Percentiles rank a stretch among this genome's conserved stretches.
phyloP scores from a whole-genome alignment of 177 flowering plant species.

The Vitis hybrid region DNA sequence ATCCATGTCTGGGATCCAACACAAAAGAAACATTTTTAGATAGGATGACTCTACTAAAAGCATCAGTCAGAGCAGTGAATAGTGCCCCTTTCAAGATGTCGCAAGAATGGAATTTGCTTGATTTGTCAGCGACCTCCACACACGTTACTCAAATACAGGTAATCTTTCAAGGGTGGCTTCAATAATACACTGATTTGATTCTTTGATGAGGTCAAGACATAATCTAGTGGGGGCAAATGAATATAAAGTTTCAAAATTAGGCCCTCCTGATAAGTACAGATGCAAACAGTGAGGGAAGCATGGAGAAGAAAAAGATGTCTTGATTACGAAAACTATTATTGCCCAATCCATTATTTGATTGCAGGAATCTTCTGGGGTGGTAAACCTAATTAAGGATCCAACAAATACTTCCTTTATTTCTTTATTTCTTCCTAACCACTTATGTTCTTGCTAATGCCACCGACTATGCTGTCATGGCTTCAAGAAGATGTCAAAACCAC shows the following conservation, averaged over 20 bases:
- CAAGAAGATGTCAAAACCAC: background rate
- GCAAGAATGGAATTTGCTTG: conserved; percentile 16
- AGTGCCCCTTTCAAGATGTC: conserved; percentile 12
- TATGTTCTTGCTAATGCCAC: background rate
- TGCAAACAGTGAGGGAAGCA: conserved; percentile 6
- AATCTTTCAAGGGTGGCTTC: conserved; percentile 12
- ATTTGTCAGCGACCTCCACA: conserved; percentile 27
- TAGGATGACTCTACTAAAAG: conserved; percentile 13
- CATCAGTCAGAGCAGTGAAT: conserved; percentile 11
- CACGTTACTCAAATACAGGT: conserved; percentile 19
- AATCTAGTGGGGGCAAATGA: conserved; percentile 27
- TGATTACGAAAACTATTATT: conserved; percentile 6
- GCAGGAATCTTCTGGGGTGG: conserved; percentile 7
- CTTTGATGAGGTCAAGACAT: conserved; percentile 24
- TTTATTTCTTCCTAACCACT: background rate
- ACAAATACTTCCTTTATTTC: background rate
- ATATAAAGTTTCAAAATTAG: conserved; percentile 14
- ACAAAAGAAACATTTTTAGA: conserved; percentile 22
- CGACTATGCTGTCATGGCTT: conserved; percentile 3
- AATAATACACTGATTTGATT: conserved; percentile 26
- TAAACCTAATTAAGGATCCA: conserved; percentile 9
- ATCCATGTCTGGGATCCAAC: conserved; percentile 42
- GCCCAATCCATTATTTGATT: conserved; percentile 1
- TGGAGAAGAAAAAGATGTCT: background rate
- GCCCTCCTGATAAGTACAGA: conserved; percentile 18